Percentiles rank a stretch among this genome's conserved stretches.
These are phyloP conservation scores for Glebionis coronaria DNA, from an alignment of 129 eudicot genomes.

Conservation along the genomic window DNA sequence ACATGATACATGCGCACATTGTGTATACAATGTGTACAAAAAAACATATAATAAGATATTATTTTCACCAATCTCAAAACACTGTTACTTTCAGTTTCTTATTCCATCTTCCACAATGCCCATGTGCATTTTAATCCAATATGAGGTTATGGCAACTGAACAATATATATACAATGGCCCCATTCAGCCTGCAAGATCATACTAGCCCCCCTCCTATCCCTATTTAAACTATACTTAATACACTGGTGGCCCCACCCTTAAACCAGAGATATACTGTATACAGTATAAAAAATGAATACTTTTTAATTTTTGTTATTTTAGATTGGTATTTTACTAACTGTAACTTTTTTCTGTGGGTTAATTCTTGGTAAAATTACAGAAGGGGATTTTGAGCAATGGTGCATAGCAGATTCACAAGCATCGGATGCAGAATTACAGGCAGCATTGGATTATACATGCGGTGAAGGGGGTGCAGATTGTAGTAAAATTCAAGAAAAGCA, in stretches of 20 bases:
- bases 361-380: slow-evolving; percentile 26
- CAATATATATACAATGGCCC: slow-evolving; percentile 19
- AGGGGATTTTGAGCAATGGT: slow-evolving; percentile 61
- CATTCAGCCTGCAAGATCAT: slow-evolving; percentile 20
- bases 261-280: slow-evolving; percentile 22
- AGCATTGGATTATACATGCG: slow-evolving; percentile 68
- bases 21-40: neutral
- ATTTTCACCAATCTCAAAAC: slow-evolving; percentile 27
- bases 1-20: neutral
- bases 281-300: slow-evolving; percentile 3
- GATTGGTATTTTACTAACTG: neutral
- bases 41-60: slow-evolving; percentile 21
- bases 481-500: slow-evolving; percentile 63
- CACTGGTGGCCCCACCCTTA: slow-evolving; percentile 4
- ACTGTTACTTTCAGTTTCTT: slow-evolving; percentile 29
- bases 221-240: slow-evolving; percentile 7
- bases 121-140: slow-evolving; percentile 31
- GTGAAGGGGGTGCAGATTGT: slow-evolving; percentile 61
- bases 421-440: slow-evolving; percentile 61
- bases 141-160: neutral
- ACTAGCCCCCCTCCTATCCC: slow-evolving; percentile 8
- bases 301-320: slow-evolving; percentile 6
- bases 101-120: slow-evolving; percentile 34
- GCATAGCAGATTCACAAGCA: slow-evolving; percentile 73
- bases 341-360: neutral